Conservation (phyloP, 1,139 yeast species). For the Yamadazyma friedrichii region DNA sequence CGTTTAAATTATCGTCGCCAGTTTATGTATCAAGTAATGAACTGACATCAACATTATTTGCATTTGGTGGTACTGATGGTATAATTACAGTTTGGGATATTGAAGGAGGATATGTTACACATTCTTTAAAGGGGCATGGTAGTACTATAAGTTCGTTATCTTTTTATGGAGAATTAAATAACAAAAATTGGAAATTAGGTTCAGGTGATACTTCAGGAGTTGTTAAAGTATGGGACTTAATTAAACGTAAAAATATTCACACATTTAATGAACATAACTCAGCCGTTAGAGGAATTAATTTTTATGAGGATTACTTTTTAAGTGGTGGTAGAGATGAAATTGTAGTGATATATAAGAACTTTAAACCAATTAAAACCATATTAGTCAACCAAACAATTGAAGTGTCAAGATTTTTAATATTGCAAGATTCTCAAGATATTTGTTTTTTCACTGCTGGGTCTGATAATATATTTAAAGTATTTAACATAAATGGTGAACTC, state of each 20-base stretch:
- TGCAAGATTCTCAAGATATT: slow-evolving; percentile 23
- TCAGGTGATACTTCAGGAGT: slow-evolving; percentile 89
- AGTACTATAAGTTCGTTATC: slow-evolving; percentile 79
- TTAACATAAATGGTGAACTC: slow-evolving; percentile 47
- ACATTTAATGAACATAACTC: slow-evolving; percentile 74
- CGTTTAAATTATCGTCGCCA: slow-evolving; percentile 68
- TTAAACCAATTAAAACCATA: slow-evolving; percentile 61
- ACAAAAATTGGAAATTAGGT: slow-evolving; percentile 74
- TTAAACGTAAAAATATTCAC: slow-evolving; percentile 64
- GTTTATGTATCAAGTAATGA: slow-evolving; percentile 78
- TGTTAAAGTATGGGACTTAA: slow-evolving; percentile 88
- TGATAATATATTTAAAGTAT: slow-evolving; percentile 60
- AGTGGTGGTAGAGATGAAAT: slow-evolving; percentile 92
- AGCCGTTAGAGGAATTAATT: slow-evolving; percentile 85
- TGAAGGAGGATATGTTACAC: slow-evolving; percentile 84
- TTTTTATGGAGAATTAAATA: slow-evolving; percentile 71
- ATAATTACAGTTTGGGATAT: slow-evolving; percentile 90
- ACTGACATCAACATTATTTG: slow-evolving; percentile 78
- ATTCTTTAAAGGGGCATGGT: slow-evolving; percentile 91
- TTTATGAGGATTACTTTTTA: slow-evolving; percentile 51
- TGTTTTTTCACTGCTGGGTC: slow-evolving; percentile 78
- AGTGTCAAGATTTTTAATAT: slow-evolving; percentile 62
- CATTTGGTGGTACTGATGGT: slow-evolving; percentile 96
- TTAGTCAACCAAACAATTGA: slow-evolving; percentile 82
- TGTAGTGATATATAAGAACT: slow-evolving; percentile 59